phyloP scores from a whole-genome alignment of 1,139 yeast species.

The Saccharomyces hybrid region DNA sequence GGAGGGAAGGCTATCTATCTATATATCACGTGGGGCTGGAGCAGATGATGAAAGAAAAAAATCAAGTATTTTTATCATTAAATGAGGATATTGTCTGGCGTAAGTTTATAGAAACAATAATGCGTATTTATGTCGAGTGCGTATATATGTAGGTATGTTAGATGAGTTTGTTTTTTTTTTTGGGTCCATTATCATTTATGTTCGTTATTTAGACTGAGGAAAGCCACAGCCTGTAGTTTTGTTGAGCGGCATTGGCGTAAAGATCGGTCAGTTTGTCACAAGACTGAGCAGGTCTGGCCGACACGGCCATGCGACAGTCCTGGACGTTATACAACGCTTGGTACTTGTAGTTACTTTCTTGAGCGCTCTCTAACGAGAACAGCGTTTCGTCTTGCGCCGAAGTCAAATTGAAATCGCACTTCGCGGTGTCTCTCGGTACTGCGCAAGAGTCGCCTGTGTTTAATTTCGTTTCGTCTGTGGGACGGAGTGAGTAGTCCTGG shows the following conservation, averaged over 20 bases:
- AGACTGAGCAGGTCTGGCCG: not conserved
- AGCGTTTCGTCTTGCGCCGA: not conserved
- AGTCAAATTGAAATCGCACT: not conserved
- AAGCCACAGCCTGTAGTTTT: slow-evolving; percentile 25
- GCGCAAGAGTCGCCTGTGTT: not conserved
- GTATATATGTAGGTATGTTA: not conserved
- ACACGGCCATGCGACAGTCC: not conserved
- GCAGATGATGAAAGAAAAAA: not conserved
- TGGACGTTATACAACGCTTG: not conserved
- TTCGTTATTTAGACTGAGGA: slow-evolving; percentile 10
- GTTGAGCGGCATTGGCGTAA: slow-evolving; percentile 20
- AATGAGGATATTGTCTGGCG: not conserved
- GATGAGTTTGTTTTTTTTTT: not conserved
- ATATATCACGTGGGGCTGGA: not conserved
- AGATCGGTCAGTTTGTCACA: slow-evolving; percentile 2
- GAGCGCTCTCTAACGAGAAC: not conserved
- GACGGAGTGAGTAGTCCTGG: not conserved
- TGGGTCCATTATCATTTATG: not conserved
- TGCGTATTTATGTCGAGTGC: not conserved
- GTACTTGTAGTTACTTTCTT: not conserved
- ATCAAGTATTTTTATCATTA: not conserved
- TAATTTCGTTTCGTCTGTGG: not conserved
- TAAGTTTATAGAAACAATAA: not conserved
- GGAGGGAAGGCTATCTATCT: no score
- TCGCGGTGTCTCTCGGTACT: not conserved